phyloP scores from a whole-genome alignment of 2,329 filamentous ascomycete genomes.

The Fusarium floridanum region DNA sequence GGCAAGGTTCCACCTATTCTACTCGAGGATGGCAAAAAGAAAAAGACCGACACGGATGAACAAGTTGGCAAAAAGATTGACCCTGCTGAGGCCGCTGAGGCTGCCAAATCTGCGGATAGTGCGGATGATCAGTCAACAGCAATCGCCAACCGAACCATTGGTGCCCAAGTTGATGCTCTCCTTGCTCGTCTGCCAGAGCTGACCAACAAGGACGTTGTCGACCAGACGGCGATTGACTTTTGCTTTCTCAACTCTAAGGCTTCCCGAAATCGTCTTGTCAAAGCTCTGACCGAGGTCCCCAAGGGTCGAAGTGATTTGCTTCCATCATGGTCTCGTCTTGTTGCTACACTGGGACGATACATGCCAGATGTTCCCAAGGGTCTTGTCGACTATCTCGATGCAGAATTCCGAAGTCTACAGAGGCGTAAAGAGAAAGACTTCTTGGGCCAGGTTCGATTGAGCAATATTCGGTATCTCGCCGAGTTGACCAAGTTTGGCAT shows the following conservation, averaged over 20 bases:
- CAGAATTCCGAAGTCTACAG: conserved; percentile 96
- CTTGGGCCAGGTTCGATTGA: conserved; percentile 89
- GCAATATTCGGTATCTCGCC: conserved; percentile 97
- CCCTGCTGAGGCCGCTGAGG: conserved; percentile 60
- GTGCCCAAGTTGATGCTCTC: conserved; percentile 93
- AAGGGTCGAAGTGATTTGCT: conserved; percentile 93
- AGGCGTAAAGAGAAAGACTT: conserved; percentile 98
- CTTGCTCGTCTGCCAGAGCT: conserved; percentile 90
- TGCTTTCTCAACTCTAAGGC: conserved; percentile 99
- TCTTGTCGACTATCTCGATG: conserved; percentile 91
- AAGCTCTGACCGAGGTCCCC: conserved; percentile 92
- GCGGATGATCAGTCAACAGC: conserved; percentile 89
- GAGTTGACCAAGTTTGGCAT: conserved; percentile 98
- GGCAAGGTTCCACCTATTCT: conserved; percentile 95
- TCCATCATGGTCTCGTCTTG: conserved; percentile 90
- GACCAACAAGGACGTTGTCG: conserved; percentile 90
- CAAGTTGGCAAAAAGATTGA: conserved; percentile 83
- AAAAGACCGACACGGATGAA: conserved; percentile 86
- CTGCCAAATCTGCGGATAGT: conserved; percentile 65
- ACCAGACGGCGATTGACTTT: conserved; percentile 94
- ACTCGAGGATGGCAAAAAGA: conserved; percentile 95
- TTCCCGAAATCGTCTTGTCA: conserved; percentile 92
- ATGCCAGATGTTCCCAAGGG: conserved; percentile 95
- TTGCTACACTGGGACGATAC: conserved; percentile 93
- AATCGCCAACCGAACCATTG: conserved; percentile 97